Conservation (phyloP, 2,329 filamentous ascomycete species). For the Rhexocercosporidium sp. region DNA sequence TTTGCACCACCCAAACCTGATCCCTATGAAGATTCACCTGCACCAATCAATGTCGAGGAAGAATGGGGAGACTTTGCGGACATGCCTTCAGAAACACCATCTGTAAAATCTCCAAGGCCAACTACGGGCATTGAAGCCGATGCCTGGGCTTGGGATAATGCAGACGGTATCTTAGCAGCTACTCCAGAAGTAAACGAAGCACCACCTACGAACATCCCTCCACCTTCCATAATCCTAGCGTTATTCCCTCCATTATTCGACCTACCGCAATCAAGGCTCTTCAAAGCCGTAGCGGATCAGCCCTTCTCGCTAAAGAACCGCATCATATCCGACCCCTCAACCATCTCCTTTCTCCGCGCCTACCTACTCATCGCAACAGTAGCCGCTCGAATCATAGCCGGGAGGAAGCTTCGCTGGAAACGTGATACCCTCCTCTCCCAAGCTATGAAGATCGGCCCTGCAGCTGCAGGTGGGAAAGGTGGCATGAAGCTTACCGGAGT, state of each 20-base stretch:
- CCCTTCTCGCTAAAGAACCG: constrained; percentile 62
- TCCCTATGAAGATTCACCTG: constrained; percentile 37
- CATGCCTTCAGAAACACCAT: constrained; percentile 39
- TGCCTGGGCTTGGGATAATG: constrained; percentile 42
- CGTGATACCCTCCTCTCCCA: constrained; percentile 84
- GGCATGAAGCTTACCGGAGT: constrained; percentile 92
- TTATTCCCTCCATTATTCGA: constrained; percentile 75
- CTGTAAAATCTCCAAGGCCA: constrained; percentile 20
- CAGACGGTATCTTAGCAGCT: constrained; percentile 32
- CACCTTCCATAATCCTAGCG: constrained; percentile 81
- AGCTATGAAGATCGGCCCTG: constrained; percentile 82
- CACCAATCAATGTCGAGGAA: constrained; percentile 47
- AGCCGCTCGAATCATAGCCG: constrained; percentile 80
- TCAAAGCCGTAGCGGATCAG: constrained; percentile 67
- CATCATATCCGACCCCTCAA: constrained; percentile 66
- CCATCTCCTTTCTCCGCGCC: constrained; percentile 65
- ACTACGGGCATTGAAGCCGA: constrained; percentile 34
- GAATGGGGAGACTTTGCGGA: constrained; percentile 61
- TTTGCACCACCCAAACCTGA: constrained; percentile 31
- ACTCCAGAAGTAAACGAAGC: constrained; percentile 19
- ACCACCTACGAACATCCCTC: constrained; percentile 76
- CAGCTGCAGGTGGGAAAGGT: constrained; percentile 74
- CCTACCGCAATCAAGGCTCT: constrained; percentile 66
- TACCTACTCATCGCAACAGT: constrained; percentile 70
- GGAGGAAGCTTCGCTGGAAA: constrained; percentile 88